These are phyloP conservation scores for Aspergillus intermedius DNA, from an alignment of 2,329 filamentous ascomycete genomes.

Conservation along the genomic window DNA sequence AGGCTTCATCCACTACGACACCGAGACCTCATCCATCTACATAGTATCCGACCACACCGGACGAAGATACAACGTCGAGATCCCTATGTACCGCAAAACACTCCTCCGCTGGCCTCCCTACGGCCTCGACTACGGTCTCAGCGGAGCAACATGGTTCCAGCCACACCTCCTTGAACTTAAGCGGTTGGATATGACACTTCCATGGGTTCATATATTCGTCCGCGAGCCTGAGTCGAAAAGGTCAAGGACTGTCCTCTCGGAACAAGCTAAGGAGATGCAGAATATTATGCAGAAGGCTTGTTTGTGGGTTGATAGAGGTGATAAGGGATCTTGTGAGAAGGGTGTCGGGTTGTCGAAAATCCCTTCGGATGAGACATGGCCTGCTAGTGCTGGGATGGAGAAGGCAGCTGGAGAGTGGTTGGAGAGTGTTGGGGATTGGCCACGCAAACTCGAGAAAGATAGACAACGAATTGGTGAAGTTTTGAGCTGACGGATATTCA, in stretches of 20 bases:
- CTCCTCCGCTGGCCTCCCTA: conserved; percentile 36
- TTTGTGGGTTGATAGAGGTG: conserved; percentile 28
- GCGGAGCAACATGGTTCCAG: conserved; percentile 10
- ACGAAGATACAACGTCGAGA: too few relatives aligned
- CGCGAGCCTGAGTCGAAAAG: background rate
- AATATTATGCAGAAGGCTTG: conserved; percentile 37
- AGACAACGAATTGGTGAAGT: background rate
- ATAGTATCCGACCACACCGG: too few relatives aligned
- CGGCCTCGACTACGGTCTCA: conserved; percentile 28
- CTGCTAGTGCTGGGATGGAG: background rate
- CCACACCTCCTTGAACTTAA: conserved; percentile 5
- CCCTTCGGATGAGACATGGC: background rate
- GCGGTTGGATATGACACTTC: conserved; percentile 25
- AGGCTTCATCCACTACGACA: background rate
- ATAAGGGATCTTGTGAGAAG: conserved; percentile 21
- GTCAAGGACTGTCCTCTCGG: conserved; percentile 23
- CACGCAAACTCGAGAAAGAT: background rate
- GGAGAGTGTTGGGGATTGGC: background rate
- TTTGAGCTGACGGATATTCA: background rate
- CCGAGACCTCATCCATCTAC: too few relatives aligned
- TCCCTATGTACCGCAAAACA: conserved; percentile 27
- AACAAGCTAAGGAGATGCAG: conserved; percentile 36
- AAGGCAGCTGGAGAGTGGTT: background rate
- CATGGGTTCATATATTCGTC: conserved; percentile 25
- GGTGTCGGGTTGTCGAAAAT: conserved; percentile 23